Evolutionary conservation across 306 rosid species (phyloP), one percentile per base, ranked within the genome.

Genomic region (Inga leiocalycina): DNA sequence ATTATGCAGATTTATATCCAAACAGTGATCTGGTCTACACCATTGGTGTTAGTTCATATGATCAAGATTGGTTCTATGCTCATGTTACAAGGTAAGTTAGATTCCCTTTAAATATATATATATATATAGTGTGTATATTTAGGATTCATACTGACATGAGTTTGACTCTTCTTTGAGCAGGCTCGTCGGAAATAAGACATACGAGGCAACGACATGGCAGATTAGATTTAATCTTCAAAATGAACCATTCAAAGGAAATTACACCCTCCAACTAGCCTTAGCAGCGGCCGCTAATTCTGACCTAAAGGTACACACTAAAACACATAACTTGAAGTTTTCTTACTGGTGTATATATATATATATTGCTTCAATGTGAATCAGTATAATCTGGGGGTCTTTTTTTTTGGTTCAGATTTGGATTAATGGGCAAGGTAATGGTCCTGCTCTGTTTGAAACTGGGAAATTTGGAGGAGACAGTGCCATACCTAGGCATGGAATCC

Each of bases 401-500:
- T 32, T 66, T 1, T 46, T 59, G 1, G 62, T 37, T 1, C 64
- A 95, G 98, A 89, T 95, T 65, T 85, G 96, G 52, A 67, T 93
- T 61, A 95, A 95, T 62, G 66, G 84, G 27, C 77, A 27, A 24
- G 70, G 15, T 0, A 44, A 24, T 5, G 0, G 27, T 17, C 84
- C 54, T 2, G 83, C 89, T 3, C 82, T 84, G 46, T 88, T 88
- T 61, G 52, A 72, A 22, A 95, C 96, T 5, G 94, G 93, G 16
- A 49, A 43, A 22, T 83, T 95, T 5, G 98, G 98, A 17, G 86
- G 45, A 83, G 98, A 95, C 79, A 95, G 84, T 49, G 92, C 99
- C 19, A 95, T 95, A 34, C 92, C 99, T 12, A 91, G 99, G 71
- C 99, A 95, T 83, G 99, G 99, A 12, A 88, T 95, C 37, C 97